Base-by-base conservation (phyloP, 768 basidiomycete species). In the Russula foetens region DNA sequence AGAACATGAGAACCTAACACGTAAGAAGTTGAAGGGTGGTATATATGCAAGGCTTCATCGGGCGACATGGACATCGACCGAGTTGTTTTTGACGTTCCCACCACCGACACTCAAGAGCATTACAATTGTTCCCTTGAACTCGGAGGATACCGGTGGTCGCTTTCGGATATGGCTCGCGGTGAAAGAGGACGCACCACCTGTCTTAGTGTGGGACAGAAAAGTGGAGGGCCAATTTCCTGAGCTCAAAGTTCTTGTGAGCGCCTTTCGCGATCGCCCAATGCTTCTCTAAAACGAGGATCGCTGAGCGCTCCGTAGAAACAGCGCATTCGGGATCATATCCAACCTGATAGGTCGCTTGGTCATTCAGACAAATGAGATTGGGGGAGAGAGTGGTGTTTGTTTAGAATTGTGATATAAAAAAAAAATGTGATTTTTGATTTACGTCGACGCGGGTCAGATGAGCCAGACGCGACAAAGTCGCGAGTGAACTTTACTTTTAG, bases 31-130 rank as follows among this genome's bases (percentile, higher is more conserved):
- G 15, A 47, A 29, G 24, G 5, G 7, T 29, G 39, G 24, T n/a
- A 29, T 56, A 29, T 56, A 41, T 53, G 53, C 35, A 68, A 95
- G 94, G 94, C 79, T 94, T 41, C 93, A 95, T 67, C 81, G 94
- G 67, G 94, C 95, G 33, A 85, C 84, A 12, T 98, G 95, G 95
- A 81, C 86, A n/a, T 88, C 91, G 63, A 97, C 94, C 0, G 95
- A 97, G 67, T 79, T 98, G 17, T 81, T 94, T 66, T 73, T 96
- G 38, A 97, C 95, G 1, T 98, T 98, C 72, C 88, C 92, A 12
- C 83, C 90, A 28, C 92, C 92, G 0, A 69, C 74, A 1, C 73
- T 97, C 56, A 77, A 76, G 48, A 78, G 79, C 47, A 83, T 95
- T 56, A 81, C 84, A 12, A 74, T 96, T 47, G 71, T 90, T 21